A percentile compares a stretch with the other conserved stretches of the same genome.
Conservation (phyloP, 1,139 yeast genomes). For the Saccharomycopsis hybrid region DNA sequence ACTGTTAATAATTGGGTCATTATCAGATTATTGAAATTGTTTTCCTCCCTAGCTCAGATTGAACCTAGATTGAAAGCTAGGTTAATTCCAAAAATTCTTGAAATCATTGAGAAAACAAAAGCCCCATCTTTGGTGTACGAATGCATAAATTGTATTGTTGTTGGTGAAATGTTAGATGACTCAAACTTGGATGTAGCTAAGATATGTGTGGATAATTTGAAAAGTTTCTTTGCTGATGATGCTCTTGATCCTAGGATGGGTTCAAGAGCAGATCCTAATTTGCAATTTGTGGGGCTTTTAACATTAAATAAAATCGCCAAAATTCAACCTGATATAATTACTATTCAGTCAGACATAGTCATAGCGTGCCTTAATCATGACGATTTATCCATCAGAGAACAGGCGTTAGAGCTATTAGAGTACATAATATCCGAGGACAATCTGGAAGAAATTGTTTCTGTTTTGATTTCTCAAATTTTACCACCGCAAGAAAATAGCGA, state of each 20-base stretch:
- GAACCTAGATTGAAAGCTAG: slow-evolving; percentile 84
- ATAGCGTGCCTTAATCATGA: slow-evolving; percentile 67
- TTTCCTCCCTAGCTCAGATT: slow-evolving; percentile 72
- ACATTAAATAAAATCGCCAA: slow-evolving; percentile 77
- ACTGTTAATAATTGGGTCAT: slow-evolving; percentile 92
- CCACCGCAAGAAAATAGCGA: slow-evolving; percentile 30
- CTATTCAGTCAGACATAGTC: slow-evolving; percentile 57
- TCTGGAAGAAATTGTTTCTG: slow-evolving; percentile 57
- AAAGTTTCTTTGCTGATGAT: slow-evolving; percentile 63
- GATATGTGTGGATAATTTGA: slow-evolving; percentile 57
- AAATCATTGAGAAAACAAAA: slow-evolving; percentile 64
- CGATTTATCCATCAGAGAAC: slow-evolving; percentile 78
- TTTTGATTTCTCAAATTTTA: slow-evolving; percentile 62
- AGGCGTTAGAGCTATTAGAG: slow-evolving; percentile 71
- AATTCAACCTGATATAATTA: slow-evolving; percentile 57
- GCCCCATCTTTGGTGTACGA: slow-evolving; percentile 89
- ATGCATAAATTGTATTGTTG: slow-evolving; percentile 81
- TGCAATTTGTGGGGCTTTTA: slow-evolving; percentile 79
- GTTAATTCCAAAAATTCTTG: slow-evolving; percentile 73
- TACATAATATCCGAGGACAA: slow-evolving; percentile 74
- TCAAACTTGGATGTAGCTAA: slow-evolving; percentile 68
- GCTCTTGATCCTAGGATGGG: no score
- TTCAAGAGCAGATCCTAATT: slow-evolving; percentile 81
- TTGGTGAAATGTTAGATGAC: slow-evolving; percentile 70
- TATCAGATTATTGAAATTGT: slow-evolving; percentile 77